phyloP scores from a whole-genome alignment of 1,284 basidiomycete genomes.

The Melampsora americana region DNA sequence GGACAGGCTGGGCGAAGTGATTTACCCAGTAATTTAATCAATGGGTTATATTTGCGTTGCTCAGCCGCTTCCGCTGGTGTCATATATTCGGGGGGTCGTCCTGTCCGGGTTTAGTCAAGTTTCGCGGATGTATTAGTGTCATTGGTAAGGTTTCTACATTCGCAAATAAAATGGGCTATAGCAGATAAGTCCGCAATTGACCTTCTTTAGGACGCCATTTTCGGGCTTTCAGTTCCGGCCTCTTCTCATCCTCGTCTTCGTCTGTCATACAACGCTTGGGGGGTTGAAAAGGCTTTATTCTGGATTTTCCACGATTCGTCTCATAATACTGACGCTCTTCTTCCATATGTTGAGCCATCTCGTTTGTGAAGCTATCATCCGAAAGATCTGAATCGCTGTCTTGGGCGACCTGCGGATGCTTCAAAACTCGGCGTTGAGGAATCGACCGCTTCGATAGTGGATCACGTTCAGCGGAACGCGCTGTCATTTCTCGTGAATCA shows the following conservation, averaged over 20 bases:
- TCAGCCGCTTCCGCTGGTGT: slow-evolving; percentile 18
- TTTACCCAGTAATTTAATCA: slow-evolving; percentile 38
- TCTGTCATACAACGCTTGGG: no score
- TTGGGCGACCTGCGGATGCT: no score
- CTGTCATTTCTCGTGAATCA: no score
- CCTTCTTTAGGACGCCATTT: slow-evolving; percentile 34
- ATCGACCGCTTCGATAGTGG: no score
- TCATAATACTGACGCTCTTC: slow-evolving; percentile 17
- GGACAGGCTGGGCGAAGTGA: neutral
- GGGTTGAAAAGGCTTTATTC: slow-evolving; percentile 12
- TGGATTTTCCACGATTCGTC: slow-evolving; percentile 20
- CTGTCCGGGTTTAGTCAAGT: neutral
- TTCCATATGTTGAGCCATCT: neutral
- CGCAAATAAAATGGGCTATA: neutral
- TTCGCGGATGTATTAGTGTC: neutral
- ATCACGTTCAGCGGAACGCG: no score
- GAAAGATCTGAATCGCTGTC: no score
- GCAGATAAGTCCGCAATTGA: neutral
- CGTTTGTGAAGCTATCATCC: no score
- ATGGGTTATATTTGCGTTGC: slow-evolving; percentile 40
- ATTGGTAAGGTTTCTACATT: neutral
- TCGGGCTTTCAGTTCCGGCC: slow-evolving; percentile 16
- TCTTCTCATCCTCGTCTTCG: slow-evolving; percentile 15
- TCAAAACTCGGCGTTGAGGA: no score
- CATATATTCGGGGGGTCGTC: slow-evolving; percentile 36